A percentile compares a stretch with the other conserved stretches of the same genome.
Conservation (phyloP, 108 stramenopile species). For the Pelagomonas calceolata region DNA sequence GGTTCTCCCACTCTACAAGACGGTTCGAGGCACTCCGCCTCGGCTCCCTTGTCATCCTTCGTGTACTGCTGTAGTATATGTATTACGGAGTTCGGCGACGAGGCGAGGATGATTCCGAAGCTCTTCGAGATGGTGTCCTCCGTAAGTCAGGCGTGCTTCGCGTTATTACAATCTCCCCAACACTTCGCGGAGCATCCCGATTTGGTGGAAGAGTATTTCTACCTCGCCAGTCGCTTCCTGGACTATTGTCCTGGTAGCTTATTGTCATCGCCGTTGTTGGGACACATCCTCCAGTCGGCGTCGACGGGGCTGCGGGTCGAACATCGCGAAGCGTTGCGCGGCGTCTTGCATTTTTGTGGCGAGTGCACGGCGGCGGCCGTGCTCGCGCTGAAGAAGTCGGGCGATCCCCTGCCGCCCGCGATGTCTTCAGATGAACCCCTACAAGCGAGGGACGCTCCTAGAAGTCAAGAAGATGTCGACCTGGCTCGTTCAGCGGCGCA, state of each 20-base stretch:
- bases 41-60: conserved; percentile 59
- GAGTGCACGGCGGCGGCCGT: conserved; percentile 29
- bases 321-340: conserved; percentile 71
- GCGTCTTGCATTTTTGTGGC: conserved; percentile 67
- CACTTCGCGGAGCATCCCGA: conserved; percentile 78
- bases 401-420: no score
- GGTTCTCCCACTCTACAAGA: no score
- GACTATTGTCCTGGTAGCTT: conserved; percentile 63
- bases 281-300: conserved; percentile 58
- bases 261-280: conserved; percentile 48
- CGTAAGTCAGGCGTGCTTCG: conserved; percentile 49
- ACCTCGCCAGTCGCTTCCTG: conserved; percentile 70
- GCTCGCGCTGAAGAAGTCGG: no score
- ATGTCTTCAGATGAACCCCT: no score
- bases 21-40: no score
- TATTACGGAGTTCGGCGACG: conserved; percentile 62
- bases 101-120: conserved; percentile 30
- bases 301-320: conserved; percentile 62
- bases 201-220: conserved; percentile 90
- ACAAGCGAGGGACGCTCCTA: no score
- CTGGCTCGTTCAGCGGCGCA: no score
- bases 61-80: conserved; percentile 77
- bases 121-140: conserved; percentile 64
- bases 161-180: conserved; percentile 40
- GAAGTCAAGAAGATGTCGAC: no score